Evolutionary conservation across 2,329 filamentous ascomycete genomes (phyloP), one percentile per base, ranked within the genome.

Genomic region (Penicillium sp.): DNA sequence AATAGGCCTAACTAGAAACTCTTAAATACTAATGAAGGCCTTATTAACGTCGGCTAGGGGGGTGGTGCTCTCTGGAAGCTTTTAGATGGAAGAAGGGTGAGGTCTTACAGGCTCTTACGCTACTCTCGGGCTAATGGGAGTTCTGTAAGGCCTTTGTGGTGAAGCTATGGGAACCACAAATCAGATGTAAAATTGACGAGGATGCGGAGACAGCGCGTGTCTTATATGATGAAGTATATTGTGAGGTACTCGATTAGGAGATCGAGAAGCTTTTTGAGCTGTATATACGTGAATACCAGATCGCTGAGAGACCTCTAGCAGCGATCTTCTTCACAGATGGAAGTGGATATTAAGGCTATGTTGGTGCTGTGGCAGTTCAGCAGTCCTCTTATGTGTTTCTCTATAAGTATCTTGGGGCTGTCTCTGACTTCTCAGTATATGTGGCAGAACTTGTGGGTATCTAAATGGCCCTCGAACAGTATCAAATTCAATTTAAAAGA

Each of bases 291-390:
- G 6, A 5, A 9, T 31, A 31, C 14, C 11, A 31, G 11, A 31
- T 31, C 11, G 11, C 29, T 5, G 29, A 31, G 29, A 7, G 6
- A 14, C 2, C 29, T 13, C 29, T 9, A n/a, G 14, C 14, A 11
- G 29, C 11, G 29, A 13, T 31, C 3, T 43, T 44, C 1, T 53
- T 48, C 11, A 53, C 51, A 2, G 45, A 53, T 13, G 45, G 51
- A 5, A 48, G 44, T 29, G 37, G 51, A n/a, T 26, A 34, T 1
- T 14, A 48, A 13, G 45, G 36, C 4, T n/a, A 44, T 2, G 23
- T 53, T 0, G 37, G 51, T 16, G 36, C 45, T 2, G 44, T 37
- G 1, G 45, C 29, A 19, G 21, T 28, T 26, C 16, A n/a, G n/a
- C n/a, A n/a, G n/a, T n/a, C n/a, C n/a, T n/a, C n/a, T n/a, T n/a